Evolutionary conservation across 2,329 filamentous ascomycete species (phyloP).

Genomic region (Macrophomina phaseolina): DNA sequence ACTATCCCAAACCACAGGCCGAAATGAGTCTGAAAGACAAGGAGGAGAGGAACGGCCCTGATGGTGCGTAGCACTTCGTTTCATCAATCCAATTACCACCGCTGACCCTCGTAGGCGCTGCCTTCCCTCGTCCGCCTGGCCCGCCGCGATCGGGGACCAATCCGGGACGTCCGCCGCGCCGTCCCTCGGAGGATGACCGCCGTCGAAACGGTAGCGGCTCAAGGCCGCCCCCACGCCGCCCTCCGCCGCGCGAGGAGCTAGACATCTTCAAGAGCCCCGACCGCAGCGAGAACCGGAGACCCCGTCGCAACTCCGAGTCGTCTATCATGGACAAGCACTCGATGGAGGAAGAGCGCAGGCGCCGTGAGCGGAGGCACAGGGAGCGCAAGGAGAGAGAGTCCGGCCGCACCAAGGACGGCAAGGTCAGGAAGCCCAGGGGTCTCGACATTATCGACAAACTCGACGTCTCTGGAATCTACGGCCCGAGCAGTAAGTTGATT

Average conservation of each 20-base stretch:
- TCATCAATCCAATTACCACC: background rate
- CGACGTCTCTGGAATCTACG: conserved; percentile 95
- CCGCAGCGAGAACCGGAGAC: conserved; percentile 54
- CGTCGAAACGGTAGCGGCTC: conserved; percentile 28
- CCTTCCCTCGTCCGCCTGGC: conserved; percentile 37
- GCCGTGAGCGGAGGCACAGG: conserved; percentile 46
- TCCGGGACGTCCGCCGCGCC: conserved; percentile 44
- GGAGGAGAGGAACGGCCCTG: conserved; percentile 53
- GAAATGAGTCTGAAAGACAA: conserved; percentile 71
- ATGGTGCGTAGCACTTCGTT: conserved; percentile 6
- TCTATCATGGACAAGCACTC: conserved; percentile 70
- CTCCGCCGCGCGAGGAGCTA: conserved; percentile 36
- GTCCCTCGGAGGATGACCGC: conserved; percentile 39
- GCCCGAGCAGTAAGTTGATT: conserved; percentile 75
- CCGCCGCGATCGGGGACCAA: conserved; percentile 55
- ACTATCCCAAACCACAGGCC: conserved; percentile 60
- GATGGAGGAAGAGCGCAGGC: conserved; percentile 63
- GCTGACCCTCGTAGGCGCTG: conserved; percentile 34
- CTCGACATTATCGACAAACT: conserved; percentile 95
- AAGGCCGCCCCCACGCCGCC: conserved; percentile 16
- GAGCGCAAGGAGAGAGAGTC: conserved; percentile 62
- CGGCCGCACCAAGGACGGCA: conserved; percentile 52
- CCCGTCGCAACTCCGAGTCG: conserved; percentile 79
- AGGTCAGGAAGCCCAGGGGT: conserved; percentile 52
- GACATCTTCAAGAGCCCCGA: conserved; percentile 49